phyloP scores from a whole-genome alignment of 371 early-diverging fungal genomes.

The Cokeromyces recurvatus region DNA sequence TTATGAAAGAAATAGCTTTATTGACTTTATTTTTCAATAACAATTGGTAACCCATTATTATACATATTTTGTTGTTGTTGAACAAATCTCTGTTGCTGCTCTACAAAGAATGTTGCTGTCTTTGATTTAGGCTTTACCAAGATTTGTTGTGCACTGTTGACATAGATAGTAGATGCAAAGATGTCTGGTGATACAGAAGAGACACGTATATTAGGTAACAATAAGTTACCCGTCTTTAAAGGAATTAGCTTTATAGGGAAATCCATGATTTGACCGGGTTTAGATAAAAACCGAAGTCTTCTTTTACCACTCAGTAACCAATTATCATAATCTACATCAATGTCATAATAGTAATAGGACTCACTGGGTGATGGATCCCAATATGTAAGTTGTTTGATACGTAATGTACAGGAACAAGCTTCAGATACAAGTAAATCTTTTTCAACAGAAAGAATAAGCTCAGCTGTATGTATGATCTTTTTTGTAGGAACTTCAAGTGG shows the following conservation, averaged over 20 bases:
- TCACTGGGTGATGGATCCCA: slow-evolving; percentile 35
- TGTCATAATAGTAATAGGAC: slow-evolving; percentile 59
- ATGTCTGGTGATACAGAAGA: slow-evolving; percentile 45
- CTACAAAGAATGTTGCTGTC: slow-evolving; percentile 65
- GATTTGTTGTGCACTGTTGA: slow-evolving; percentile 62
- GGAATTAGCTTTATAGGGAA: slow-evolving; percentile 60
- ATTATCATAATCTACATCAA: slow-evolving; percentile 63
- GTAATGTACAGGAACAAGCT: slow-evolving; percentile 49
- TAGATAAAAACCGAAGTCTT: slow-evolving; percentile 52
- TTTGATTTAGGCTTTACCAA: slow-evolving; percentile 60
- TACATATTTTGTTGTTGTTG: too few species aligned
- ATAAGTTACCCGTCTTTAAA: slow-evolving; percentile 61
- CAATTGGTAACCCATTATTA: too few species aligned
- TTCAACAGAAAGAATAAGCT: slow-evolving; percentile 40
- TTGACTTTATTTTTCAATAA: too few species aligned
- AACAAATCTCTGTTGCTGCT: slow-evolving; percentile 55
- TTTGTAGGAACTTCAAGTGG: slow-evolving; percentile 49
- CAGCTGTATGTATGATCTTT: slow-evolving; percentile 55
- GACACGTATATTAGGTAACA: slow-evolving; percentile 53
- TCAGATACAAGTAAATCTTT: slow-evolving; percentile 52
- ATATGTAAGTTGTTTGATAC: slow-evolving; percentile 55
- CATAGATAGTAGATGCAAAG: slow-evolving; percentile 54
- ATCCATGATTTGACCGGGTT: slow-evolving; percentile 51
- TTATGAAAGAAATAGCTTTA: too few species aligned
- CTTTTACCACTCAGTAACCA: slow-evolving; percentile 71